Base-by-base conservation (phyloP, 163 green algal genomes). In the Volvox carteri region DNA sequence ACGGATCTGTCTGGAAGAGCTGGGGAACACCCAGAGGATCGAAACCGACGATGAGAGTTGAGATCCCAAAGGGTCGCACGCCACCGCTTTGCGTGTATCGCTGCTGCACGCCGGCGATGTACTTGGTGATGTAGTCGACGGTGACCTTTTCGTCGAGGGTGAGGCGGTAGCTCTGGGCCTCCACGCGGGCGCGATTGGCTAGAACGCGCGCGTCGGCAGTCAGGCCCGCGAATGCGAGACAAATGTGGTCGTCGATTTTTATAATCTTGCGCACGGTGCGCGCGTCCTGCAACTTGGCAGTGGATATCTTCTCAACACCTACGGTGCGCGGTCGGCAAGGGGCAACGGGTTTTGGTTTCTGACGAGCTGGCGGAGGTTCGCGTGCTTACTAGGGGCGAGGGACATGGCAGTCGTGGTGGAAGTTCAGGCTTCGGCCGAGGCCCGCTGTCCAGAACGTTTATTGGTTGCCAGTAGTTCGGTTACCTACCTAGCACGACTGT, bases 41-140 rank as follows among this genome's bases (percentile, higher is more conserved):
- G 77, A 99, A 99, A 30, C 97, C 97, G 21, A 97, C 96, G 54
- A 99, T 97, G 28, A 99, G 96, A 21, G 98, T 99, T 54, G 96
- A 98, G 84, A 99, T 99, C 83, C 98, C 98, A 93, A 99, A 99
- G 18, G 98, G 98, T 14, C 98, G 94, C 84, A 99, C 96, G 74
- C 98, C 98, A 28, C 98, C 97, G 83, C 94, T 98, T 94, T 99
- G 98, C 46, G 98, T 99, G 95, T 99, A 99, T 80, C 97, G 97
- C 90, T 99, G 98, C 93, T 99, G 90, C 78, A 99, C 95, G 28
- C 96, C 96, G 18, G 95, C 95, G 67, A 99, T 98, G 93, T 98
- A 98, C 50, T 97, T 96, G 14, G 98, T 97, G 84, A 99, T 97
- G 94, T 99, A 96, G 86, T 99, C 98, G 58, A 99, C 96, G 4